Evolutionary conservation across 2,329 filamentous ascomycete genomes (phyloP), one percentile per base, ranked within the genome.

Genomic region (Phaeoacremonium minimum): DNA sequence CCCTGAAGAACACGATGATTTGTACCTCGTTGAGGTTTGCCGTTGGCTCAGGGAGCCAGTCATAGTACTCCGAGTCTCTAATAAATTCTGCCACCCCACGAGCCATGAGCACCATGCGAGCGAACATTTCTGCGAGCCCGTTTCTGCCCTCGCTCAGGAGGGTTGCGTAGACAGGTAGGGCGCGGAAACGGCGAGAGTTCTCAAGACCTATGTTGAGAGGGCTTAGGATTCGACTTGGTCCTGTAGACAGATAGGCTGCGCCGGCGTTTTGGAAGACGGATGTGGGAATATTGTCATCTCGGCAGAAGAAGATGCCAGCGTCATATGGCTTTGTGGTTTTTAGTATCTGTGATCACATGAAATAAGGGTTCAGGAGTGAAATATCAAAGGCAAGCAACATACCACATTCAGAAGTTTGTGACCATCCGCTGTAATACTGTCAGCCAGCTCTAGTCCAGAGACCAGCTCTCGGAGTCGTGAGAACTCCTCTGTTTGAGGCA

Each of bases 321-420:
- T 96, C 91, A 51, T 96, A 96, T 0, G 91, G 90, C 73, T 81
- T 36, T 6, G 14, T 17, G 17, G 18, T n/a, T n/a, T n/a, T n/a
- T n/a, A n/a, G n/a, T n/a, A n/a, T n/a, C n/a, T n/a, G n/a, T n/a
- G n/a, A n/a, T n/a, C n/a, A n/a, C n/a, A n/a, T n/a, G n/a, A n/a
- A n/a, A n/a, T n/a, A n/a, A n/a, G n/a, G n/a, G n/a, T n/a, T n/a
- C n/a, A n/a, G n/a, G n/a, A n/a, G n/a, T n/a, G n/a, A n/a, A n/a
- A n/a, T n/a, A n/a, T n/a, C n/a, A n/a, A n/a, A n/a, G n/a, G n/a
- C 18, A 32, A 17, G 7, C 19, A 5, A 71, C 76, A 42, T 58
- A 82, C 79, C 31, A 95, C 88, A 48, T 96, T 96, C 42, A 97
- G 73, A n/a, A 95, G 64, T 55, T 96, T 96, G 60, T 97, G 91